Base-by-base conservation (phyloP, 108 stramenopile genomes). In the Stephanodiscus minutulus region DNA sequence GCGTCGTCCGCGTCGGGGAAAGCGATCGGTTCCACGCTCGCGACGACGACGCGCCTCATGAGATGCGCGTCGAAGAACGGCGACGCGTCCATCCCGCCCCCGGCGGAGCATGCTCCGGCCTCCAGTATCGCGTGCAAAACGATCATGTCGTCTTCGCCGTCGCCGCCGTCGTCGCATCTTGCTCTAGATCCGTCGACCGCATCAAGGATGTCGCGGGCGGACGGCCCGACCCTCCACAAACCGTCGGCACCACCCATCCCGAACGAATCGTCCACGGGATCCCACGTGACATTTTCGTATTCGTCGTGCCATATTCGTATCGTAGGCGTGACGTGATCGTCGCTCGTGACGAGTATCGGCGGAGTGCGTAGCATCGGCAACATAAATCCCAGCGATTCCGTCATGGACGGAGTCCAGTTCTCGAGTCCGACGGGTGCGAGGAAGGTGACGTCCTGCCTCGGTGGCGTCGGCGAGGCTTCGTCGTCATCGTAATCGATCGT, bases 231-330 rank as follows among this genome's bases (percentile, higher is more conserved):
- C 55, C 71, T 71, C 87, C 85, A 88, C n/a, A 87, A 41, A 5
- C 70, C 73, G 74, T 84, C 81, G 12, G 87, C 87, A 22, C 87
- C 87, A 1, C 21, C 29, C 25, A 36, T 33, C 0, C 73, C 86
- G 43, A 84, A 85, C 0, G 85, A 88, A 52, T 81, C 83, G 58
- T 88, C 62, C 0, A 88, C 44, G n/a, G 87, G 72, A 1, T 61
- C 43, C 87, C 87, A 88, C 28, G 79, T 50, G 3, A 85, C 66
- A 18, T 43, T 68, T 52, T 88, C 75, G 50, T 79, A 39, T 36
- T 66, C 72, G 58, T 86, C 87, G 37, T 88, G 87, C 85, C 87
- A 88, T 7, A 88, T 77, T 15, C 66, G 63, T 48, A 88, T 88
- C 29, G 70, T 75, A 0, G 87, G 87, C 7, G 87, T 88, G 13